Base-by-base conservation (phyloP, 768 basidiomycete species). In the Amanita fuliginea region DNA sequence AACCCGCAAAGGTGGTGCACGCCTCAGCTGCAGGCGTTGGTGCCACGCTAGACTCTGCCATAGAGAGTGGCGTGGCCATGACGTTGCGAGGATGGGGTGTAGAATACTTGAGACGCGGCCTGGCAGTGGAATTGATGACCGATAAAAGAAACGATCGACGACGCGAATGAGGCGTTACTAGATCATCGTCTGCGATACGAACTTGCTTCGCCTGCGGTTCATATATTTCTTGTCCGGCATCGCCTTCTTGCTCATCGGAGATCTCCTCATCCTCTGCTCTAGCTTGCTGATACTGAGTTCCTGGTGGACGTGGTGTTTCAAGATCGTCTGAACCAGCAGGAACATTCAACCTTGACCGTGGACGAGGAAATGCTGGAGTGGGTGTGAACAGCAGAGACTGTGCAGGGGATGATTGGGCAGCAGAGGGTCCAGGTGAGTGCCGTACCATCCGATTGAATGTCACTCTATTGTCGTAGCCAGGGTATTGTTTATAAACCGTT, bases 141-240 rank as follows among this genome's bases (percentile, higher is more conserved):
- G 80, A 81, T 34, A 93, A 75, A 10, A 93, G 75, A 67, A 93
- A 91, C 1, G 86, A 89, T 13, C 80, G 78, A 35, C 86, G 80
- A 52, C 84, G 81, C 10, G 81, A 77, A 54, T 76, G 71, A 2
- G 86, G 88, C 1, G 87, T 91, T 37, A 80, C 62, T 3, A 74
- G 74, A 35, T 78, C 73, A 4, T 72, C 66, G 34, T 69, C 64
- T 24, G 33, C 41, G 26, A 10, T 53, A 47, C 16, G 51, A 16
- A 46, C 43, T 22, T 51, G 51, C 35, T 28, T 32, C 16, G 19
- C 35, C 4, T 46, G 51, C 11, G 6, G 3, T 19, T 22, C 8
- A n/a, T 42, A 34, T 28, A 24, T 33, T 7, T 22, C 58, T 14
- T 55, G 60, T 13, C 66, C 69, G 2, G 60, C 64, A 36, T 63